Conservation (phyloP, 352 stramenopile genomes). For the Pythium grandisporangium region DNA sequence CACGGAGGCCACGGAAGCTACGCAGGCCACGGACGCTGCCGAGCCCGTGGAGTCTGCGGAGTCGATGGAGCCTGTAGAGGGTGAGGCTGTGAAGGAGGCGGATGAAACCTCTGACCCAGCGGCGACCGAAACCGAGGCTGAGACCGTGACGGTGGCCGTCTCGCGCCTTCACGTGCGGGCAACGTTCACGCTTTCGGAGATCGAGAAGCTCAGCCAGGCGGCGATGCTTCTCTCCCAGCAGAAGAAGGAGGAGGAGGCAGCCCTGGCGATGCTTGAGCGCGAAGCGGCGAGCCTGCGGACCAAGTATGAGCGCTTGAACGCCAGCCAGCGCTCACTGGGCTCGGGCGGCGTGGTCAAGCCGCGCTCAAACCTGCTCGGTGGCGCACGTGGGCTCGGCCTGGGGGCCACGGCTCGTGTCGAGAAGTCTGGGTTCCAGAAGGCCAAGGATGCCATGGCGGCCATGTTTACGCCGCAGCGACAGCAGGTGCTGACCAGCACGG, state of each 20-base stretch:
- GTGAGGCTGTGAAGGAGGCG: slow-evolving; percentile 8
- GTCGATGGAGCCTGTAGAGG: slow-evolving; percentile 5
- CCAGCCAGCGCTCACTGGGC: slow-evolving; percentile 59
- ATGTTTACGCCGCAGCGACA: slow-evolving; percentile 68
- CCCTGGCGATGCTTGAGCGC: slow-evolving; percentile 51
- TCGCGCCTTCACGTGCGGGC: slow-evolving; percentile 64
- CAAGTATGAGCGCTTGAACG: slow-evolving; percentile 77
- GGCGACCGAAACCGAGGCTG: slow-evolving; percentile 1
- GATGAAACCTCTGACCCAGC: slow-evolving; percentile 9
- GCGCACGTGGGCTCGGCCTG: slow-evolving; percentile 38
- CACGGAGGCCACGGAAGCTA: slow-evolving; percentile 4
- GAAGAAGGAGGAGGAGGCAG: slow-evolving; percentile 71
- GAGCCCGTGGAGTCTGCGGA: slow-evolving; percentile 4
- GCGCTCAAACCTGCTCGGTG: slow-evolving; percentile 39
- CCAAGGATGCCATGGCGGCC: slow-evolving; percentile 44
- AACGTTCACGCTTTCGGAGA: slow-evolving; percentile 62
- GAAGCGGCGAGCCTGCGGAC: slow-evolving; percentile 66
- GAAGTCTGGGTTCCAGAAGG: slow-evolving; percentile 61
- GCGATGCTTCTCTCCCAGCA: slow-evolving; percentile 66
- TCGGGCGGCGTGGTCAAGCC: slow-evolving; percentile 43
- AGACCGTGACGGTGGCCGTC: slow-evolving; percentile 11
- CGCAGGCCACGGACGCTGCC: slow-evolving; percentile 6
- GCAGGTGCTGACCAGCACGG: slow-evolving; percentile 60
- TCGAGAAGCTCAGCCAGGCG: slow-evolving; percentile 64
- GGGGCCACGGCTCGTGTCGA: slow-evolving; percentile 17